These are phyloP conservation scores for Porogramme epimiltina DNA, from an alignment of 1,284 basidiomycete species.

Conservation along the genomic window DNA sequence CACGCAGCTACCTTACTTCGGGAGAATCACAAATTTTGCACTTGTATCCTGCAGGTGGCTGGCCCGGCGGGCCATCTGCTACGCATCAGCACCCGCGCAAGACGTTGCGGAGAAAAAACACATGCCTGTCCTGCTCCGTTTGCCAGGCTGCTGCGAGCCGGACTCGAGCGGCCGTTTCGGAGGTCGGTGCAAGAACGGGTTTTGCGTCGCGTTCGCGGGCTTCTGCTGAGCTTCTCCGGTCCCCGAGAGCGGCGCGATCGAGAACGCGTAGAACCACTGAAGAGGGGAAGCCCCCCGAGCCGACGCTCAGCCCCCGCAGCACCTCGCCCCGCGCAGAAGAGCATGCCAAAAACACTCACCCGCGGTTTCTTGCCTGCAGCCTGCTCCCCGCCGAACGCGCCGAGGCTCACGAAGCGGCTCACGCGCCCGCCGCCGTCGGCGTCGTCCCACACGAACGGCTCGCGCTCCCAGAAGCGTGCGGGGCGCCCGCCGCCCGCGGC, in stretches of 20 bases:
- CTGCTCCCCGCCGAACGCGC: slow-evolving; percentile 76
- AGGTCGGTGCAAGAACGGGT: slow-evolving; percentile 60
- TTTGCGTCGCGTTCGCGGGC: slow-evolving; percentile 72
- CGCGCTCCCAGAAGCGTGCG: slow-evolving; percentile 88
- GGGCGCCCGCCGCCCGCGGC: slow-evolving; percentile 58
- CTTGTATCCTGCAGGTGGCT: slow-evolving; percentile 71
- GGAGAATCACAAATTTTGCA: slow-evolving; percentile 77
- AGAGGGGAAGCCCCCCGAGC: background rate
- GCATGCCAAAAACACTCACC: slow-evolving; percentile 59
- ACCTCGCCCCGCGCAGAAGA: background rate
- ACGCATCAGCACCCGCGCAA: background rate
- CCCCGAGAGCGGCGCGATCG: slow-evolving; percentile 47
- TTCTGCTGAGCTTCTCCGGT: slow-evolving; percentile 38
- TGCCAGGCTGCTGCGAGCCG: slow-evolving; percentile 52
- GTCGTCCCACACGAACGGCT: slow-evolving; percentile 85
- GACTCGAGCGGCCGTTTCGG: slow-evolving; percentile 55
- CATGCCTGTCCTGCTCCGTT: slow-evolving; percentile 57
- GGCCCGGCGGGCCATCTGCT: slow-evolving; percentile 46
- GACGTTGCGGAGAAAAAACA: slow-evolving; percentile 6
- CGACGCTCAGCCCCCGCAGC: background rate
- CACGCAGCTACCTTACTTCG: slow-evolving; percentile 49
- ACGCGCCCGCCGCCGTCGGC: slow-evolving; percentile 61
- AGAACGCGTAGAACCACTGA: slow-evolving; percentile 82
- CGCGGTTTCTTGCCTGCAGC: slow-evolving; percentile 76
- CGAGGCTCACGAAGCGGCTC: slow-evolving; percentile 82